Evolutionary conservation across 306 rosid species (phyloP).

Genomic region (Vigna nakashimae): DNA sequence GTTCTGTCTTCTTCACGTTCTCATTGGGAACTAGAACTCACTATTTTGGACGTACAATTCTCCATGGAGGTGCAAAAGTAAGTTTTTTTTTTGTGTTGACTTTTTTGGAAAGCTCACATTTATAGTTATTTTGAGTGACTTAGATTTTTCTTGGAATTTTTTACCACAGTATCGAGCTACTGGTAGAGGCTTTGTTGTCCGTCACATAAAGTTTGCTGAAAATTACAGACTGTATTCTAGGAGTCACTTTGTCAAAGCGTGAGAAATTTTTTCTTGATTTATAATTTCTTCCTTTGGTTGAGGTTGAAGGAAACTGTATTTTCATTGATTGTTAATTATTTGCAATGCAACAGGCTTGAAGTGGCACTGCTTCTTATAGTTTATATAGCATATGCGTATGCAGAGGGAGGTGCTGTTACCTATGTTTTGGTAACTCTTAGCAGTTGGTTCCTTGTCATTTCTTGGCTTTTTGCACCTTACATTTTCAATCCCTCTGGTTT

Average conservation of each 20-base stretch:
- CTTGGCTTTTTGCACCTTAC: slow-evolving; percentile 98
- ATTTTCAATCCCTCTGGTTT: slow-evolving; percentile 98
- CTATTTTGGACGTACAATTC: slow-evolving; percentile 96
- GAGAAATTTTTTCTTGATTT: slow-evolving; percentile 50
- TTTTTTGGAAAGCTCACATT: neutral
- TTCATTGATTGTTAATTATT: slow-evolving; percentile 32
- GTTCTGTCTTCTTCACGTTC: slow-evolving; percentile 98
- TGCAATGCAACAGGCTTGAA: slow-evolving; percentile 74
- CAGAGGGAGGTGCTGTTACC: slow-evolving; percentile 83
- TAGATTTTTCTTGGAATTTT: slow-evolving; percentile 33
- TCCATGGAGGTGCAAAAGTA: slow-evolving; percentile 99
- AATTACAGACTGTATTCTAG: slow-evolving; percentile 93
- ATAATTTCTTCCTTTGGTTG: slow-evolving; percentile 11
- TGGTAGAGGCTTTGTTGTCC: slow-evolving; percentile 98
- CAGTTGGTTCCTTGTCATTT: slow-evolving; percentile 99
- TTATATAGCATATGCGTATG: slow-evolving; percentile 82
- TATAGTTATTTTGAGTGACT: slow-evolving; percentile 21
- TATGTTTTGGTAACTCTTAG: slow-evolving; percentile 83
- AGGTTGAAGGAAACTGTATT: slow-evolving; percentile 26
- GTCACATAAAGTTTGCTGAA: slow-evolving; percentile 95
- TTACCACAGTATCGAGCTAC: slow-evolving; percentile 93
- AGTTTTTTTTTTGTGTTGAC: slow-evolving; percentile 23
- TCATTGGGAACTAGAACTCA: slow-evolving; percentile 97
- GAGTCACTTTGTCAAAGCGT: slow-evolving; percentile 99
- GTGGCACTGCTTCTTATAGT: slow-evolving; percentile 86